Evolutionary conservation across 2,329 filamentous ascomycete genomes (phyloP).

Genomic region (Phialocephala subalpina): DNA sequence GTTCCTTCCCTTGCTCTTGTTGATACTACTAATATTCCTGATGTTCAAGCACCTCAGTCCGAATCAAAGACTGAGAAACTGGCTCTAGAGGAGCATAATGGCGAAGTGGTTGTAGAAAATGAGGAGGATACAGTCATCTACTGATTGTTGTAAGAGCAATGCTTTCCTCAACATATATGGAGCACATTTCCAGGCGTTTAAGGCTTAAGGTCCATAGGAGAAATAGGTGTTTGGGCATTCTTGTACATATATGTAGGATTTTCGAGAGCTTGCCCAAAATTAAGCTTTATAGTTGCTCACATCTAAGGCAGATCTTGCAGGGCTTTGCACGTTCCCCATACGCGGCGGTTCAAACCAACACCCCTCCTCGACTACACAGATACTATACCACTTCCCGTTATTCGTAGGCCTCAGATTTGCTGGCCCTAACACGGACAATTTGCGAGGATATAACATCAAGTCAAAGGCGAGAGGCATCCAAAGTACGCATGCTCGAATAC

Average conservation of each 20-base stretch:
- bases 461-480: no score
- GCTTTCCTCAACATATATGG: neutral
- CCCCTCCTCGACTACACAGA: neutral
- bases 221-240: neutral
- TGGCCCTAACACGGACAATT: no score
- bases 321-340: neutral
- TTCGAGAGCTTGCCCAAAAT: neutral
- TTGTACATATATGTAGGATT: conserved; percentile 11
- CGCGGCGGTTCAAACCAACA: neutral
- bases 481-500: no score
- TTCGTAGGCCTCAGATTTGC: neutral
- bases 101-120: conserved; percentile 81
- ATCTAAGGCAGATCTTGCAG: neutral
- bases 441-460: no score
- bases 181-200: neutral
- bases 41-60: conserved; percentile 38
- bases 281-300: neutral
- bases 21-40: conserved; percentile 48
- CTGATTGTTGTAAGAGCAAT: conserved; percentile 51
- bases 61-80: conserved; percentile 47
- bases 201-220: conserved; percentile 1
- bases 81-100: conserved; percentile 71
- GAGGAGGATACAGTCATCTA: conserved; percentile 94
- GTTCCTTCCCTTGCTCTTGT: conserved; percentile 44
- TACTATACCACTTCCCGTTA: no score